These are phyloP conservation scores for Paramyrothecium roridum DNA, from an alignment of 2,329 filamentous ascomycete species.

Conservation along the genomic window DNA sequence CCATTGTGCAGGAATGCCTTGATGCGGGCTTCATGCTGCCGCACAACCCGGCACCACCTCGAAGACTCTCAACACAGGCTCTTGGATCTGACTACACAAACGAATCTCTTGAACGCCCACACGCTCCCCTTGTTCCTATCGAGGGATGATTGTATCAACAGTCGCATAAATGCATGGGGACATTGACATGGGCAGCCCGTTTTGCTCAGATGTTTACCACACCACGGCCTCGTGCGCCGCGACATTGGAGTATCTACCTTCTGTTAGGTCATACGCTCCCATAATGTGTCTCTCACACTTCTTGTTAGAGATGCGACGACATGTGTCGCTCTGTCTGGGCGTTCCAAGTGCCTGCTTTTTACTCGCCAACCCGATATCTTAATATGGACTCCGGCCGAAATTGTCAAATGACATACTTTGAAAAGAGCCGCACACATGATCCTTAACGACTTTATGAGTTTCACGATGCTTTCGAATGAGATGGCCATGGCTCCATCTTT, in stretches of 20 bases:
- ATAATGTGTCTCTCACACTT: background rate
- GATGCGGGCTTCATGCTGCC: conserved; percentile 54
- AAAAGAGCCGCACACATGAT: background rate
- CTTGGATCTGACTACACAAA: conserved; percentile 14
- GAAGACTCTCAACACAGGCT: conserved; percentile 15
- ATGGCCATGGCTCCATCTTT: background rate
- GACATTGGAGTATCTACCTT: background rate
- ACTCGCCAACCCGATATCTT: background rate
- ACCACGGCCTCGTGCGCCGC: background rate
- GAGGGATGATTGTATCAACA: conserved; percentile 18
- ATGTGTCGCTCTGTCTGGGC: background rate
- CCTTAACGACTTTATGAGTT: conserved; percentile 2
- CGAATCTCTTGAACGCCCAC: conserved; percentile 20
- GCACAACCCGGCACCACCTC: conserved; percentile 36
- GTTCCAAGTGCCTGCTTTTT: background rate
- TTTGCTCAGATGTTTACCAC: background rate
- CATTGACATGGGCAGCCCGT: no score
- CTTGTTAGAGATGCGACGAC: background rate
- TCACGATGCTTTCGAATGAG: background rate
- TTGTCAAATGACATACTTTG: background rate
- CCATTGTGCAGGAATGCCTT: conserved; percentile 75
- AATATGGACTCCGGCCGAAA: background rate
- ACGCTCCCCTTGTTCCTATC: conserved; percentile 25
- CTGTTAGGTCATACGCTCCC: background rate
- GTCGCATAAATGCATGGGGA: no score